Conservation (phyloP, 306 rosid species). For the Quercus parvula region DNA sequence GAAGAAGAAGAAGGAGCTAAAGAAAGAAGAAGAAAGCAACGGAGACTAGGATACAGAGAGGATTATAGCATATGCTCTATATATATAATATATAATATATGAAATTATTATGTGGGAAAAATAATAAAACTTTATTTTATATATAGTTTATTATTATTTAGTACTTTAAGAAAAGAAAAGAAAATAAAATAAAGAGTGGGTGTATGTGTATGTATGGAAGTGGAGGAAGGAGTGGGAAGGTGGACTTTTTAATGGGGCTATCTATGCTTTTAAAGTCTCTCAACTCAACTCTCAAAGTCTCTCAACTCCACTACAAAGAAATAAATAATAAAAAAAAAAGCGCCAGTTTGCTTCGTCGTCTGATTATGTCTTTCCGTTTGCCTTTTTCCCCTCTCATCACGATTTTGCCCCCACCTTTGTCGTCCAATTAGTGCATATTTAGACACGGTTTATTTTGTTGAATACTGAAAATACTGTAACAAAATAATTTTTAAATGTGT, state of each 20-base stretch:
- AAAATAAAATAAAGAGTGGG: conserved; percentile 4
- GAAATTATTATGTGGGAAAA: neutral
- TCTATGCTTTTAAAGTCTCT: neutral
- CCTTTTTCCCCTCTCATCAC: neutral
- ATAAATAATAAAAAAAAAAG: conserved; percentile 13
- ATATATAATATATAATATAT: neutral
- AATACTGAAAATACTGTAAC: no score
- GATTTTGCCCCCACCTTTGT: neutral
- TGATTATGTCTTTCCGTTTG: conserved; percentile 25
- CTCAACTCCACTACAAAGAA: conserved; percentile 4
- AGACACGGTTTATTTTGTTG: no score
- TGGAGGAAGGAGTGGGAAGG: neutral
- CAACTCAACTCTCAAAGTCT: neutral
- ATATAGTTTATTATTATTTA: neutral
- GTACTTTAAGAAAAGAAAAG: neutral
- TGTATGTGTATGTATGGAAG: conserved; percentile 17
- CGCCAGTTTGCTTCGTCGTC: conserved; percentile 28
- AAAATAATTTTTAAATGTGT: no score
- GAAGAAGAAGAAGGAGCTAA: neutral
- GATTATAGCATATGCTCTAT: neutral
- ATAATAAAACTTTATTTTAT: neutral
- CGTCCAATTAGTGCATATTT: no score
- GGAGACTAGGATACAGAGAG: neutral
- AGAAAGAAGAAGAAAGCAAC: neutral
- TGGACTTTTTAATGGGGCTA: neutral